Base-by-base conservation (phyloP, 2,329 filamentous ascomycete genomes). In the Neoscytalidium dimidiatum region DNA sequence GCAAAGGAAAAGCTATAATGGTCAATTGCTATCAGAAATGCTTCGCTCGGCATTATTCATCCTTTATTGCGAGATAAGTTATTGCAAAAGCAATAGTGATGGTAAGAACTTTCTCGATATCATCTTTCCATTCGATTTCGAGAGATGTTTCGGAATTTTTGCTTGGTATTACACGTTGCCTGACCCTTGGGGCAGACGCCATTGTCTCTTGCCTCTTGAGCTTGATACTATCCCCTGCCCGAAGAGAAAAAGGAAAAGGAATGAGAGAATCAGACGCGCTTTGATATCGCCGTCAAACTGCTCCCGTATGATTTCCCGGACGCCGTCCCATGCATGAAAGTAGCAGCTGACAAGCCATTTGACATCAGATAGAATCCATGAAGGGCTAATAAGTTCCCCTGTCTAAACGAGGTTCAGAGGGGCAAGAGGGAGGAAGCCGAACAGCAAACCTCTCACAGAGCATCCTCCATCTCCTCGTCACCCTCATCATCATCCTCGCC, bases 381-480 rank as follows among this genome's bases (percentile, higher is more conserved):
- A n/a, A n/a, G n/a, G n/a, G n/a, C n/a, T n/a, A n/a, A n/a, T n/a
- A n/a, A n/a, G n/a, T n/a, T n/a, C n/a, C n/a, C n/a, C n/a, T n/a
- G n/a, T n/a, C n/a, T n/a, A n/a, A n/a, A n/a, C n/a, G n/a, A n/a
- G n/a, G n/a, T n/a, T n/a, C n/a, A n/a, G n/a, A n/a, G n/a, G n/a
- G n/a, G n/a, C n/a, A n/a, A n/a, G n/a, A 41, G 9, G n/a, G 38
- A 41, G 38, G 5, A 41, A 8, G 14, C 38, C 3, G 8, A 3
- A 7, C 8, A 35, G 33, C 33, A 35, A 7, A 9, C n/a, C 33
- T 14, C 49, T 64, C 51, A 65, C 35, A 67, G 8, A 13, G 92
- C 89, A 75, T 92, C 90, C 76, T 92, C 90, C 84, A 93, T 92
- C 75, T 91, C 86, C 65, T 90, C 82, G 62, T 89, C 84, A 23